A percentile compares a stretch with the other conserved stretches of the same genome.
Conservation (phyloP, 1,139 yeast species). For the Saccharomyces hybrid region DNA sequence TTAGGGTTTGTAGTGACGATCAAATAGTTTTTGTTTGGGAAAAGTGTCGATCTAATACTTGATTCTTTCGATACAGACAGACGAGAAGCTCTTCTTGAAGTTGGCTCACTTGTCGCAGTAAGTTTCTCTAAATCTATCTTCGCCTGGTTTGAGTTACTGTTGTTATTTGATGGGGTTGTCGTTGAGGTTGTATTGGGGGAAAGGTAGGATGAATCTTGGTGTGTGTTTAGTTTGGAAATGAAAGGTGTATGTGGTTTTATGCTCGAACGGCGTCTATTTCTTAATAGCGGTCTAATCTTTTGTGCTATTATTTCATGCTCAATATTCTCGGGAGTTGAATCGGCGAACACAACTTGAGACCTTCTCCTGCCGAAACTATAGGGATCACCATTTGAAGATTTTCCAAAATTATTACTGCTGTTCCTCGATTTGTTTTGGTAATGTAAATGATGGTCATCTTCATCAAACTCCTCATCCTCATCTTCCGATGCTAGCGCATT, state of each 20-base stretch:
- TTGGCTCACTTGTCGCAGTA: conserved; percentile 8
- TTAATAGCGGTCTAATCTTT: conserved; percentile 17
- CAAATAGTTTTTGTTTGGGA: conserved; percentile 7
- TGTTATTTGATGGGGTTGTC: background rate
- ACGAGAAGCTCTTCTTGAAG: conserved; percentile 15
- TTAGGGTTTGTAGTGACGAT: background rate
- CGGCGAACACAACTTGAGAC: conserved; percentile 23
- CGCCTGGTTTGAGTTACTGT: conserved; percentile 4
- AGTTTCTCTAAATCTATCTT: conserved; percentile 10
- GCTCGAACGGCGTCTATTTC: conserved; percentile 6
- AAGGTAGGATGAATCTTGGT: conserved; percentile 2
- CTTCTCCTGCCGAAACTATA: conserved; percentile 15
- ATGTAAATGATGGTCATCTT: background rate
- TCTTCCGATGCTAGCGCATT: conserved; percentile 37
- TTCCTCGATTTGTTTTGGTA: conserved; percentile 27
- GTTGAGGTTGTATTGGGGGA: background rate
- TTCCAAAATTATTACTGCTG: conserved; percentile 4
- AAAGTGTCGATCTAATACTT: conserved; percentile 17
- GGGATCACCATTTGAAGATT: background rate
- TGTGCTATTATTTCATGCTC: conserved; percentile 32
- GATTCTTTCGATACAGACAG: conserved; percentile 19
- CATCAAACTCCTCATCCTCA: conserved; percentile 19
- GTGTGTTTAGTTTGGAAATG: conserved; percentile 2
- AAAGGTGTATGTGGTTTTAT: conserved; percentile 5
- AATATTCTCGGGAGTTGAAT: conserved; percentile 14